A percentile compares a stretch with the other conserved stretches of the same genome.
Conservation (phyloP, 345 rosid species). For the Gossypium longicalyx region DNA sequence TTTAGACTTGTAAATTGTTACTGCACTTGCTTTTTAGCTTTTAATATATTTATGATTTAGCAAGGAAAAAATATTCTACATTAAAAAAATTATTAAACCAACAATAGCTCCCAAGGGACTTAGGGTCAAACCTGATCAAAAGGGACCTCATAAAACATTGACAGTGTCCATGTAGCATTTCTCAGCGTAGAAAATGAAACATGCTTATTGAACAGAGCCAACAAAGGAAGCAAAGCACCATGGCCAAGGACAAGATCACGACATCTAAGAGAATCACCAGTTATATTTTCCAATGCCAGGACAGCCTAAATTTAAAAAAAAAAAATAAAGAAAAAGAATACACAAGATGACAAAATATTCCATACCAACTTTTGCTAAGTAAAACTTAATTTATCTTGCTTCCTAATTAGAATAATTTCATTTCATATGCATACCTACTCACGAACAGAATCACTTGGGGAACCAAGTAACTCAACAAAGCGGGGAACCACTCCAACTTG, state of each 20-base stretch:
- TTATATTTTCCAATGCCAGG: conserved; percentile 62
- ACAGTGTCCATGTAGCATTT: conserved; percentile 51
- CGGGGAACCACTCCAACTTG: conserved; percentile 33
- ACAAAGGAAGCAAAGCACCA: conserved; percentile 45
- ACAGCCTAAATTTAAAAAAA: conserved; percentile 31
- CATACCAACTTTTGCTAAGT: not conserved
- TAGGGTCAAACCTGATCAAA: conserved; percentile 37
- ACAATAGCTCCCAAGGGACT: not conserved
- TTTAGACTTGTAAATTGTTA: too few species aligned
- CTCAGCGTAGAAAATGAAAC: conserved; percentile 47
- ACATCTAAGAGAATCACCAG: conserved; percentile 49
- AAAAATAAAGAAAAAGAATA: too few species aligned
- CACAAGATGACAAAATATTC: not conserved
- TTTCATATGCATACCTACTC: conserved; percentile 9
- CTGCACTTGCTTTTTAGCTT: too few species aligned
- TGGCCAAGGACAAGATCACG: conserved; percentile 48
- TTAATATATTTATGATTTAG: too few species aligned
- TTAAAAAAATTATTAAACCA: too few species aligned
- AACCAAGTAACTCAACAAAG: conserved; percentile 32
- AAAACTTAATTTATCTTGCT: too few species aligned
- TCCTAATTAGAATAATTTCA: too few species aligned
- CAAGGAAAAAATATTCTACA: too few species aligned
- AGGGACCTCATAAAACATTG: conserved; percentile 48
- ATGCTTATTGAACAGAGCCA: conserved; percentile 45
- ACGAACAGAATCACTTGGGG: conserved; percentile 40